Evolutionary conservation across 306 rosid species (phyloP).

Genomic region (Malus sylvestris): DNA sequence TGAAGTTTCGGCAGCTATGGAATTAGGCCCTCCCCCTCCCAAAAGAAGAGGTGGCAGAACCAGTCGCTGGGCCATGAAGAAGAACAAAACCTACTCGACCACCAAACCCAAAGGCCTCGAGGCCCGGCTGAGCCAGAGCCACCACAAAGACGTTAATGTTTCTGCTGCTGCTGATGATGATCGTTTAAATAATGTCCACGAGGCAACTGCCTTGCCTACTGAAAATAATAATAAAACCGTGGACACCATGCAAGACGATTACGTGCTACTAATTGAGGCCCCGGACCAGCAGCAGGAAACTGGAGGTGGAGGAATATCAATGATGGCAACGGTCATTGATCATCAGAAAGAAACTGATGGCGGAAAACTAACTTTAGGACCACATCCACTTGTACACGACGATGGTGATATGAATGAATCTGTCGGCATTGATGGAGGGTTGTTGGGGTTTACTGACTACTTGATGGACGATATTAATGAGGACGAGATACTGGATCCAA

Average conservation of each 20-base stretch:
- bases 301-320: neutral
- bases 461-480: conserved; percentile 6
- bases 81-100: conserved; percentile 9
- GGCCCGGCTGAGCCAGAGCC: neutral
- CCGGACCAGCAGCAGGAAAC: neutral
- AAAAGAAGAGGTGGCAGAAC: conserved; percentile 44
- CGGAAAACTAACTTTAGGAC: neutral
- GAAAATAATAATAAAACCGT: neutral
- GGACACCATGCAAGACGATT: neutral
- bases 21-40: conserved; percentile 31
- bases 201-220: neutral
- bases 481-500: conserved; percentile 12
- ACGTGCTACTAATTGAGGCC: neutral
- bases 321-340: neutral
- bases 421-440: conserved; percentile 19
- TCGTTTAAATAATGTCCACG: neutral
- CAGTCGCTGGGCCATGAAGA: conserved; percentile 48
- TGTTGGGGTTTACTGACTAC: conserved; percentile 17
- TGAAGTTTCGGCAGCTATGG: neutral
- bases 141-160: neutral
- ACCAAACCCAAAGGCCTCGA: neutral
- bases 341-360: neutral
- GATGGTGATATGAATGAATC: neutral
- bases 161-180: neutral
- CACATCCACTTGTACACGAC: neutral